Percentiles rank a stretch among this genome's conserved stretches.
These are phyloP conservation scores for Boletus coccyginus DNA, from an alignment of 768 basidiomycete species.

Conservation along the genomic window DNA sequence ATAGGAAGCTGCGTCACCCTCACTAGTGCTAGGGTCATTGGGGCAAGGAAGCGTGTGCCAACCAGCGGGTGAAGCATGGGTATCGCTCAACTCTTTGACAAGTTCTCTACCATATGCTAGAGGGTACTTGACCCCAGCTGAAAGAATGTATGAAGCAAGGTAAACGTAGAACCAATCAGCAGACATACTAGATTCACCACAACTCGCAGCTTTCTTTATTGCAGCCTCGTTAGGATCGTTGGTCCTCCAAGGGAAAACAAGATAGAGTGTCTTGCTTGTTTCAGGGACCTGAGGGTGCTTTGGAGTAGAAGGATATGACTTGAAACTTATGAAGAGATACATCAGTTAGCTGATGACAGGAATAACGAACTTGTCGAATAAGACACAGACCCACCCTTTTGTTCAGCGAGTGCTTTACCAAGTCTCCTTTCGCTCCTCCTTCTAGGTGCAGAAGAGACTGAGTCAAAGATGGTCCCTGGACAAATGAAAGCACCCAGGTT, in stretches of 20 bases:
- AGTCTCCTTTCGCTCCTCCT: slow-evolving; percentile 3
- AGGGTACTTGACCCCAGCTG: slow-evolving; percentile 5
- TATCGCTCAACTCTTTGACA: slow-evolving; percentile 69
- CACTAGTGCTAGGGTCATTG: slow-evolving; percentile 53
- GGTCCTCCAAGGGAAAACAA: slow-evolving; percentile 75
- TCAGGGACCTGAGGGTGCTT: slow-evolving; percentile 12
- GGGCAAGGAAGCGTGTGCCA: slow-evolving; percentile 84
- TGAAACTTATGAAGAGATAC: slow-evolving; percentile 2
- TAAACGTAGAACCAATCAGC: neutral
- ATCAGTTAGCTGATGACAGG: neutral
- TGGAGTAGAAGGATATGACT: slow-evolving; percentile 7
- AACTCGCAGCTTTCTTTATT: slow-evolving; percentile 13
- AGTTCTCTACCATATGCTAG: slow-evolving; percentile 29
- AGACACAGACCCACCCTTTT: slow-evolving; percentile 8
- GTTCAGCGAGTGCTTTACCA: slow-evolving; percentile 12
- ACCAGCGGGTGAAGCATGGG: slow-evolving; percentile 78
- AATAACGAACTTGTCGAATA: neutral
- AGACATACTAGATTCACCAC: slow-evolving; percentile 17
- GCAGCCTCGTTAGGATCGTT: slow-evolving; percentile 75
- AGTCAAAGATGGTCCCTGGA: slow-evolving; percentile 18
- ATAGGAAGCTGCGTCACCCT: slow-evolving; percentile 7
- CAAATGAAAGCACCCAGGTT: slow-evolving; percentile 26
- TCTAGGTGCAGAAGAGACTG: slow-evolving; percentile 4
- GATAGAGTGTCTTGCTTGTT: slow-evolving; percentile 48
- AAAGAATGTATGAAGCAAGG: neutral